phyloP scores from a whole-genome alignment of 2,329 filamentous ascomycete genomes.

The Sclerotinia borealis region DNA sequence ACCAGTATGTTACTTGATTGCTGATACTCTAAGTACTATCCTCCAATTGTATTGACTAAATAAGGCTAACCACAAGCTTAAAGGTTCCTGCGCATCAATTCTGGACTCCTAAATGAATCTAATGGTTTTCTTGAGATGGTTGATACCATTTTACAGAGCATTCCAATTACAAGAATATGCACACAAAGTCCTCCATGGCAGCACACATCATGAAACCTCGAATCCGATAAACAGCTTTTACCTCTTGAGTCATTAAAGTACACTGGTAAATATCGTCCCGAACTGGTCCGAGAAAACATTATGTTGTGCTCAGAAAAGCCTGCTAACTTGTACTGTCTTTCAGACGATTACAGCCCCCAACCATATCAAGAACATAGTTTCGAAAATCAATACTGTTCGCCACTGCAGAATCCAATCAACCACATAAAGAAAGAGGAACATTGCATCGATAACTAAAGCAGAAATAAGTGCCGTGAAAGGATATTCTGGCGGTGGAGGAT shows the following conservation, averaged over 20 bases:
- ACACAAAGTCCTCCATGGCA: neutral
- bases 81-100: neutral
- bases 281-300: neutral
- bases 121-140: neutral
- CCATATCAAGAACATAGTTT: neutral
- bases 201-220: neutral
- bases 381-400: neutral
- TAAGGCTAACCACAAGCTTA: neutral
- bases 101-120: too few species aligned
- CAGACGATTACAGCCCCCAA: neutral
- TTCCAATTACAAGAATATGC: neutral
- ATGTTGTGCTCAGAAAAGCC: neutral
- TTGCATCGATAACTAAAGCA: neutral
- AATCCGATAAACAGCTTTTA: neutral
- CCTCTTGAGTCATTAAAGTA: too few species aligned
- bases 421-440: neutral
- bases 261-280: neutral
- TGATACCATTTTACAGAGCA: neutral
- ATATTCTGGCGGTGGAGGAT: neutral
- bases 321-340: neutral
- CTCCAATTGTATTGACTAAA: neutral
- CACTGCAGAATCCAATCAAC: too few species aligned
- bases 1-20: neutral
- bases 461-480: neutral
- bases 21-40: too few species aligned